Percentiles rank a stretch among this genome's conserved stretches.
These are phyloP conservation scores for Apiospora arundinis DNA, from an alignment of 2,329 filamentous ascomycete species.

Conservation along the genomic window DNA sequence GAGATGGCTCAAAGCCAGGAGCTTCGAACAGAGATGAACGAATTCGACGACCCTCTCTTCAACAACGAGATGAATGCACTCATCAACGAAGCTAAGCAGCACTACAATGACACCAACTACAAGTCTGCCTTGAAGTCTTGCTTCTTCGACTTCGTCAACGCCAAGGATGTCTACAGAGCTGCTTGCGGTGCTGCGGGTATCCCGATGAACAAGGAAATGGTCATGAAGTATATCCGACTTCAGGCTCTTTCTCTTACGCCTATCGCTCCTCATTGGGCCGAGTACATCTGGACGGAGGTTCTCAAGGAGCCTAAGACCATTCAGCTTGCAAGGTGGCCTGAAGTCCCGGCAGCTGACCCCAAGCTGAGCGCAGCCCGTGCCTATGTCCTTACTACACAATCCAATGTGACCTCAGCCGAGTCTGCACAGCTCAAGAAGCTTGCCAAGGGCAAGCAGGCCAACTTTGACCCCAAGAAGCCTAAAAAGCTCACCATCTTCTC, in stretches of 20 bases:
- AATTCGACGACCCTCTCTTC: slow-evolving; percentile 88
- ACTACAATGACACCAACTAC: slow-evolving; percentile 83
- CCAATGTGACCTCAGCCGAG: slow-evolving; percentile 86
- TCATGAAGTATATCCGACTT: slow-evolving; percentile 82
- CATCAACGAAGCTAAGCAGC: slow-evolving; percentile 76
- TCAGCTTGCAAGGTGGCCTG: slow-evolving; percentile 79
- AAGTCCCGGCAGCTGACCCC: slow-evolving; percentile 68
- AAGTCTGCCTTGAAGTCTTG: slow-evolving; percentile 85
- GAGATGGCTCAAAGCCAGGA: slow-evolving; percentile 77
- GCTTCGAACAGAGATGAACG: slow-evolving; percentile 77
- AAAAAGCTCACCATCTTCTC: slow-evolving; percentile 91
- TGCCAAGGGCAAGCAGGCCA: slow-evolving; percentile 85
- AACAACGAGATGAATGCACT: slow-evolving; percentile 90
- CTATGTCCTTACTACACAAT: slow-evolving; percentile 76
- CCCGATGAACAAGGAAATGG: slow-evolving; percentile 84
- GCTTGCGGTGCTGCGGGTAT: slow-evolving; percentile 76
- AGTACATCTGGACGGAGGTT: slow-evolving; percentile 93
- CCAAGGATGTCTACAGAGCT: slow-evolving; percentile 91
- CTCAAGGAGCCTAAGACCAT: slow-evolving; percentile 78
- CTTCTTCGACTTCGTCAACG: slow-evolving; percentile 89
- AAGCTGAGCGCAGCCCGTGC: slow-evolving; percentile 78
- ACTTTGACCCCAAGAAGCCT: slow-evolving; percentile 88
- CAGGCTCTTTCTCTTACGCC: slow-evolving; percentile 84
- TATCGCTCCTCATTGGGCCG: slow-evolving; percentile 91
- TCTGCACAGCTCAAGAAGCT: slow-evolving; percentile 84